These are phyloP conservation scores for Artomyces pyxidatus DNA, from an alignment of 768 basidiomycete genomes.

Conservation along the genomic window DNA sequence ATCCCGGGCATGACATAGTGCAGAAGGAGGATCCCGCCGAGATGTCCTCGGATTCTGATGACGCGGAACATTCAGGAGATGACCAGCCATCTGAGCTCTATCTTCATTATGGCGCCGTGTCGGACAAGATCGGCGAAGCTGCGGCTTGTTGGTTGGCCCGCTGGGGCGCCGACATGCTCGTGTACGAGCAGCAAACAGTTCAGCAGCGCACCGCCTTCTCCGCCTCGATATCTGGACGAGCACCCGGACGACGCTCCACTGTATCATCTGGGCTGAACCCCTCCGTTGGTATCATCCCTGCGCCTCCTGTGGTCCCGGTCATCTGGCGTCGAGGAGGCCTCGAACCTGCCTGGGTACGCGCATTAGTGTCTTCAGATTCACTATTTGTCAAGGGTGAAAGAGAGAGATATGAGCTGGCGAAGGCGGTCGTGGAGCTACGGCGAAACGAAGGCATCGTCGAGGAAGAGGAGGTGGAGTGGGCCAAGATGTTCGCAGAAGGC, in stretches of 20 bases:
- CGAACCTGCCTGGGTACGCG: conserved; percentile 63
- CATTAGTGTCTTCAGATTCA: conserved; percentile 66
- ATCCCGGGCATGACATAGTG: background rate
- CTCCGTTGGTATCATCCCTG: background rate
- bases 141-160: conserved; percentile 80
- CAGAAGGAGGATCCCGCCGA: conserved; percentile 20
- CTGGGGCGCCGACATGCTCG: conserved; percentile 80
- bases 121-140: conserved; percentile 88
- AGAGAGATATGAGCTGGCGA: conserved; percentile 74
- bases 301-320: conserved; percentile 29
- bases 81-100: conserved; percentile 24
- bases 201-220: conserved; percentile 1
- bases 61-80: conserved; percentile 21
- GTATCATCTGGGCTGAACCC: background rate
- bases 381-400: conserved; percentile 75
- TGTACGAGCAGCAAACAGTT: conserved; percentile 40
- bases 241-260: conserved; percentile 8
- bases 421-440: conserved; percentile 67
- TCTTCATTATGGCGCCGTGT: conserved; percentile 80
- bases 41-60: conserved; percentile 12
- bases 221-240: conserved; percentile 1
- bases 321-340: conserved; percentile 77
- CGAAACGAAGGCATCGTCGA: conserved; percentile 43
- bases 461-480: conserved; percentile 66
- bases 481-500: conserved; percentile 59